Evolutionary conservation across 2,329 filamentous ascomycete species (phyloP).

Genomic region (Ophiocordyceps unilateralis): DNA sequence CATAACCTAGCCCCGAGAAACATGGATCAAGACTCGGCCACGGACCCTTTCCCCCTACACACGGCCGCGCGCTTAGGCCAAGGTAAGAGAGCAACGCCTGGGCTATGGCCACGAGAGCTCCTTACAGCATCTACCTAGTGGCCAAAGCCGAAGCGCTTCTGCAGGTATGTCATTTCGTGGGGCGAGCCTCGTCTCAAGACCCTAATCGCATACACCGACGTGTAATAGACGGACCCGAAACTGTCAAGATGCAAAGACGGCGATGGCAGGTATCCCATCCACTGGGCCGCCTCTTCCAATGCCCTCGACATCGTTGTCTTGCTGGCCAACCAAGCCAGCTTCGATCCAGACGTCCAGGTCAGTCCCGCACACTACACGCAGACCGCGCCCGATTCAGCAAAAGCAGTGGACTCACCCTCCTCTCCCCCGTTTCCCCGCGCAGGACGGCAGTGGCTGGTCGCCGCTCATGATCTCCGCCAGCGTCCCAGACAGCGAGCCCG

Average conservation of each 20-base stretch:
- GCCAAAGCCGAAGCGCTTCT: slow-evolving; percentile 5
- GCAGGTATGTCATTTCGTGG: slow-evolving; percentile 2
- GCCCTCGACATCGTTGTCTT: slow-evolving; percentile 56
- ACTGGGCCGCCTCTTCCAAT: slow-evolving; percentile 87
- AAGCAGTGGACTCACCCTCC: not conserved
- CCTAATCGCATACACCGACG: not conserved
- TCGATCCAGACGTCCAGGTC: slow-evolving; percentile 72
- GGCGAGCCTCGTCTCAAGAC: not conserved
- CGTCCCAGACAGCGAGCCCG: slow-evolving; percentile 51
- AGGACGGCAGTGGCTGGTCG: slow-evolving; percentile 70
- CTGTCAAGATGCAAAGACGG: slow-evolving; percentile 57
- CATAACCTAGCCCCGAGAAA: too few relatives aligned
- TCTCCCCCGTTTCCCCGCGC: not conserved
- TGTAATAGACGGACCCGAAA: slow-evolving; percentile 54
- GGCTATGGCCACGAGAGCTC: not conserved
- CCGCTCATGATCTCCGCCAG: slow-evolving; percentile 70
- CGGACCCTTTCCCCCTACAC: slow-evolving; percentile 65
- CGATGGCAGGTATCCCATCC: slow-evolving; percentile 77
- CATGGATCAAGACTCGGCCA: slow-evolving; percentile 15
- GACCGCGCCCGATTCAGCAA: not conserved
- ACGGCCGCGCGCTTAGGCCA: slow-evolving; percentile 73
- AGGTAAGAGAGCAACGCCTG: slow-evolving; percentile 30
- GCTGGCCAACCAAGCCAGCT: slow-evolving; percentile 51
- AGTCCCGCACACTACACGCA: not conserved
- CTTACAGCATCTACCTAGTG: slow-evolving; percentile 1